These are phyloP conservation scores for Lachancea kluyveri DNA, from an alignment of 805 yeast species.

Conservation along the genomic window DNA sequence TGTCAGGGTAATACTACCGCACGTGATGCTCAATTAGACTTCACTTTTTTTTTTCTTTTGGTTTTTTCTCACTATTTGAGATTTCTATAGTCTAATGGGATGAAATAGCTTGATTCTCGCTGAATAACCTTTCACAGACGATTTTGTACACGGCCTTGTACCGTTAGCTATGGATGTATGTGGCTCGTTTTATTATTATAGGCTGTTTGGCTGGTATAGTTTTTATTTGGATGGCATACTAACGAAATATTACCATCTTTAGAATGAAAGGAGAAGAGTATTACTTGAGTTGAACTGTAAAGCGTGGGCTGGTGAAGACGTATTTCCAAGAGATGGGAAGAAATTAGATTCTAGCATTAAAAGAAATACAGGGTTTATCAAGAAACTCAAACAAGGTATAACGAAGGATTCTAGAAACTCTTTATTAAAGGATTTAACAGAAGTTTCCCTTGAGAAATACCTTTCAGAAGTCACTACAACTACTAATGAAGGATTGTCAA, in stretches of 20 bases:
- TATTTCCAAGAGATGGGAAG: slow-evolving; percentile 20
- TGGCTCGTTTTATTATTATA: not conserved
- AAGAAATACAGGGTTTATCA: slow-evolving; percentile 75
- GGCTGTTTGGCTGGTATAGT: not conserved
- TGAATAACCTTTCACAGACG: too few species aligned
- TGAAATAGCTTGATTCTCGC: too few species aligned
- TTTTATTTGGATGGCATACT: not conserved
- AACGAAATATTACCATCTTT: not conserved
- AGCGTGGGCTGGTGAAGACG: slow-evolving; percentile 50
- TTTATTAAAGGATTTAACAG: slow-evolving; percentile 53
- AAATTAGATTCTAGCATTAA: slow-evolving; percentile 71
- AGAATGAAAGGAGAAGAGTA: slow-evolving; percentile 23
- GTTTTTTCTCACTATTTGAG: too few species aligned
- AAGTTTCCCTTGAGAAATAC: slow-evolving; percentile 67
- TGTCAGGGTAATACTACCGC: too few species aligned
- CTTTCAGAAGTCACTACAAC: slow-evolving; percentile 62
- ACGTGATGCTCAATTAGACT: too few species aligned
- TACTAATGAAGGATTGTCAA: slow-evolving; percentile 53
- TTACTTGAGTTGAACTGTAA: slow-evolving; percentile 36
- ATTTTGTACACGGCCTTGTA: too few species aligned
- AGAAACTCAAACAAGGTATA: slow-evolving; percentile 54
- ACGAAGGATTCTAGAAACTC: slow-evolving; percentile 43
- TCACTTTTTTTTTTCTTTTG: too few species aligned
- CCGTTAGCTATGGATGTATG: slow-evolving; percentile 4
- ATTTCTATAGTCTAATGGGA: too few species aligned